Evolutionary conservation across 192 early-diverging fungal genomes (phyloP).

Genomic region (Cladochytrium replicatum): DNA sequence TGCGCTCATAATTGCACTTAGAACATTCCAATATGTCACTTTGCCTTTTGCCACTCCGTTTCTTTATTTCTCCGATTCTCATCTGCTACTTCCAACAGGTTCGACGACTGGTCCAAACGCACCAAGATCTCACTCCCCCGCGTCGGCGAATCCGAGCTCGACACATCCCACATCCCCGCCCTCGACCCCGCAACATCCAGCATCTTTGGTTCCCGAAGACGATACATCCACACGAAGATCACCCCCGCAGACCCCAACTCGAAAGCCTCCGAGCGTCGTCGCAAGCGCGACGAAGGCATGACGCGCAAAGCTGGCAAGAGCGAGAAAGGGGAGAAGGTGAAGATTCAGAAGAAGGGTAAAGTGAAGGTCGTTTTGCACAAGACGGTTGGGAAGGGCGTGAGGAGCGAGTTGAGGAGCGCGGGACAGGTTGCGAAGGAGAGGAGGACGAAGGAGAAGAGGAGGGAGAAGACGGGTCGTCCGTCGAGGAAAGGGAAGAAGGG

Average conservation of each 20-base stretch:
- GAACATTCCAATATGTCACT: too few species aligned
- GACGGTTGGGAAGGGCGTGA: slow-evolving; percentile 20
- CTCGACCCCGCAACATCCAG: slow-evolving; percentile 3
- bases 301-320: slow-evolving; percentile 13
- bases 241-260: slow-evolving; percentile 55
- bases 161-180: slow-evolving; percentile 30
- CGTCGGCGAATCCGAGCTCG: slow-evolving; percentile 76
- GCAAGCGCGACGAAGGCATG: neutral
- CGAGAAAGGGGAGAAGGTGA: slow-evolving; percentile 12
- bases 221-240: slow-evolving; percentile 70
- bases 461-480: slow-evolving; percentile 65
- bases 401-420: slow-evolving; percentile 69
- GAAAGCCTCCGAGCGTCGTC: slow-evolving; percentile 22
- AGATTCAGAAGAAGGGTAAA: slow-evolving; percentile 18
- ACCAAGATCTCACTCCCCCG: slow-evolving; percentile 71
- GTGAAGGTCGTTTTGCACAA: slow-evolving; percentile 14
- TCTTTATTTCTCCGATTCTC: too few species aligned
- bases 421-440: slow-evolving; percentile 74
- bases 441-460: slow-evolving; percentile 55
- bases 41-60: too few species aligned
- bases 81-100: slow-evolving; percentile 45
- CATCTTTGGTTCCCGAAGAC: slow-evolving; percentile 15
- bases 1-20: too few species aligned
- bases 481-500: slow-evolving; percentile 1
- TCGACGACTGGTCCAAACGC: slow-evolving; percentile 86